Percentiles rank a stretch among this genome's conserved stretches.
Conservation (phyloP, 371 early-diverging fungal species). For the Dentiscutata heterogama region DNA sequence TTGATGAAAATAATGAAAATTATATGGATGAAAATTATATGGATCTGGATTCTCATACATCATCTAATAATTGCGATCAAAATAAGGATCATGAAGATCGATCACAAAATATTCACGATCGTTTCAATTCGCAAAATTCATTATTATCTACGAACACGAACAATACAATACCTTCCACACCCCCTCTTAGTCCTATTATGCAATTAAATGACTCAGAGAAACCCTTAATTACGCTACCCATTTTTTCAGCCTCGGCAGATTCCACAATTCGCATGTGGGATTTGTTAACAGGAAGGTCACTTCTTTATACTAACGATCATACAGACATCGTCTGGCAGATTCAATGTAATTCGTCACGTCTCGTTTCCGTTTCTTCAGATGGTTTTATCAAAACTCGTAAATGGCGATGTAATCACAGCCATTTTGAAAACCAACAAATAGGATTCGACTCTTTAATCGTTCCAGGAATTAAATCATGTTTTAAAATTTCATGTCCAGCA, state of each 20-base stretch:
- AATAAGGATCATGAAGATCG: neutral
- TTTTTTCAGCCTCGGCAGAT: conserved; percentile 92
- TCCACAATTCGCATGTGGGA: conserved; percentile 89
- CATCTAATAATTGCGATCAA: neutral
- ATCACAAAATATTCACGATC: neutral
- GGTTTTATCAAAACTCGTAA: conserved; percentile 7
- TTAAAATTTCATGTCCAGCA: conserved; percentile 2
- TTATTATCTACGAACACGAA: neutral
- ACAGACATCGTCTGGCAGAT: conserved; percentile 96
- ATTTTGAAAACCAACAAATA: neutral
- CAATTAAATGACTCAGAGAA: neutral
- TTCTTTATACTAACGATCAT: conserved; percentile 89
- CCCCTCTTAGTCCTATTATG: neutral
- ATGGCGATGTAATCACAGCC: neutral
- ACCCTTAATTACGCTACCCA: neutral
- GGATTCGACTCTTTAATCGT: neutral
- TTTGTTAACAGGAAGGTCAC: conserved; percentile 67
- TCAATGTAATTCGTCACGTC: conserved; percentile 76
- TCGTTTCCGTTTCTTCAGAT: conserved; percentile 21
- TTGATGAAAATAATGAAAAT: neutral
- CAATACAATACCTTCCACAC: neutral
- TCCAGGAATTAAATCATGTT: neutral
- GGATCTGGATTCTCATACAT: conserved; percentile 5
- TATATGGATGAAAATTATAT: neutral
- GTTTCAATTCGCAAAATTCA: neutral